Conservation (phyloP, 306 rosid species). For the Pyrus pyrifolia region DNA sequence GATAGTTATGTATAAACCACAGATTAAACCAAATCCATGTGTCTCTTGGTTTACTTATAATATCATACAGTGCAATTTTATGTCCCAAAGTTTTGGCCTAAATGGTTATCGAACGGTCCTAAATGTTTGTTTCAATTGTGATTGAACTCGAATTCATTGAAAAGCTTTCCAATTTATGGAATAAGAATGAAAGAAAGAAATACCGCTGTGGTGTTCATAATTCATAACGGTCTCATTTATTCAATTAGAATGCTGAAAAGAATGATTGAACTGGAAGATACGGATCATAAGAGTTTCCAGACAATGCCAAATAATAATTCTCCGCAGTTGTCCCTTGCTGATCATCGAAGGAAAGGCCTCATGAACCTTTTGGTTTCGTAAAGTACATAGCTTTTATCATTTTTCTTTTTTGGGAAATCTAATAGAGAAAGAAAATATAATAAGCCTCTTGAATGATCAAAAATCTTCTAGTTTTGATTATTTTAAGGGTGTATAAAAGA, state of each 20-base stretch:
- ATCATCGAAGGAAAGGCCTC: neutral
- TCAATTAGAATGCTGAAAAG: neutral
- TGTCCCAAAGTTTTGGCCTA: neutral
- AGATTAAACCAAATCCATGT: neutral
- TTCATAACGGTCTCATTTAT: neutral
- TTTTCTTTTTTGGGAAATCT: neutral
- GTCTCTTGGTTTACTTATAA: neutral
- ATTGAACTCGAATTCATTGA: neutral
- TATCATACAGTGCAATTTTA: neutral
- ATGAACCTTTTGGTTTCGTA: neutral
- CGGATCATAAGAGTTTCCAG: neutral
- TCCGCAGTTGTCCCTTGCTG: neutral
- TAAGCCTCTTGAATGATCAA: neutral
- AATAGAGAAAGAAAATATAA: neutral
- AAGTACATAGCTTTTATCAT: neutral
- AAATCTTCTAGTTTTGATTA: neutral
- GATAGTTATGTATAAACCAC: neutral
- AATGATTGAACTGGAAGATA: neutral
- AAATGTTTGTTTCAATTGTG: neutral
- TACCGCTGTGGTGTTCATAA: neutral
- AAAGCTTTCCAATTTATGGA: neutral
- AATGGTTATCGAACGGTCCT: neutral
- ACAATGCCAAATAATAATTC: neutral
- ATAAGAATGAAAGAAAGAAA: neutral
- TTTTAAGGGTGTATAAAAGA: neutral